A percentile compares a stretch with the other conserved stretches of the same genome.
Conservation (phyloP, 164 flowering plant genomes). For the Aristolochia californica region DNA sequence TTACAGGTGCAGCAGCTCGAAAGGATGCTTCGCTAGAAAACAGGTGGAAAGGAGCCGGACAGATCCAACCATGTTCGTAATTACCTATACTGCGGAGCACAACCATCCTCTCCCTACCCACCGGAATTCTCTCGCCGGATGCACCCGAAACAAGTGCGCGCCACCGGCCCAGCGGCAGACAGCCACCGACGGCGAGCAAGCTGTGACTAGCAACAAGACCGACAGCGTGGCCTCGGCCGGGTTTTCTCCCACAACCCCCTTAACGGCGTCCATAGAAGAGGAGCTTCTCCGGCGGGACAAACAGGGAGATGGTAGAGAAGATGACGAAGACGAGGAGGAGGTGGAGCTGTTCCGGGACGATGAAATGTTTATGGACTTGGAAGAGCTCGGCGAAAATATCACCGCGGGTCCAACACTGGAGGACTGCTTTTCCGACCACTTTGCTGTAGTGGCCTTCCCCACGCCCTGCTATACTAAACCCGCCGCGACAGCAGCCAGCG, state of each 20-base stretch:
- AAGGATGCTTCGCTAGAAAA: conserved; percentile 91
- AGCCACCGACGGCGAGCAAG: conserved; percentile 1
- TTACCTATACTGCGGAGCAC: conserved; percentile 92
- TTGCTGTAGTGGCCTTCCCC: conserved; percentile 23
- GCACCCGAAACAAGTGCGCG: conserved; percentile 57
- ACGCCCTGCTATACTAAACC: conserved; percentile 33
- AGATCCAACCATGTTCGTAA: conserved; percentile 81
- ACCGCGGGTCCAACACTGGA: conserved; percentile 10
- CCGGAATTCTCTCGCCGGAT: conserved; percentile 91
- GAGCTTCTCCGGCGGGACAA: conserved; percentile 9
- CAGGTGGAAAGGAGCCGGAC: conserved; percentile 90
- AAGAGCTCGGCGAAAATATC: conserved; percentile 23
- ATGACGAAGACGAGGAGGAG: conserved; percentile 20
- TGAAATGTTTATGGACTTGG: conserved; percentile 64
- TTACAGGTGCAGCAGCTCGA: conserved; percentile 92
- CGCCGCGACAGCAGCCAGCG: conserved; percentile 42
- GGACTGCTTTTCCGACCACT: conserved; percentile 30
- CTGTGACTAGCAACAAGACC: not conserved
- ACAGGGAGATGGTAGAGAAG: conserved; percentile 16
- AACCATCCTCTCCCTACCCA: conserved; percentile 95
- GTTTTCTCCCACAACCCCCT: conserved; percentile 32
- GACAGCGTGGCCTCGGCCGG: conserved; percentile 4
- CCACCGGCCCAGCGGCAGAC: conserved; percentile 7
- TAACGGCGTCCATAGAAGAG: conserved; percentile 12
- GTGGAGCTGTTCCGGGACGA: conserved; percentile 38